Conservation (phyloP, 352 stramenopile genomes). For the Phytophthora vignae region DNA sequence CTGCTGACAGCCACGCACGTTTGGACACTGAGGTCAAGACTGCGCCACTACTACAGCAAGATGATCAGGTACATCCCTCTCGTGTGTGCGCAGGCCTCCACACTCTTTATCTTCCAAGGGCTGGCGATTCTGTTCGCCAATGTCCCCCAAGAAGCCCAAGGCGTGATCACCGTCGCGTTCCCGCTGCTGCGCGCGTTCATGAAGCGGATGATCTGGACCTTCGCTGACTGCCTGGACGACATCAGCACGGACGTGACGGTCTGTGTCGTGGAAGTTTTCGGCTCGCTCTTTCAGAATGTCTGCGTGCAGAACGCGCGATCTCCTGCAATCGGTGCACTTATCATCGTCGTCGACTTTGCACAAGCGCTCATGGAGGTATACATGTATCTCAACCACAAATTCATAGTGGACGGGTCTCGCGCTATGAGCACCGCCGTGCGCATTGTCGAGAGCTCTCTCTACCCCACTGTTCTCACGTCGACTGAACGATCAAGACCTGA, state of each 20-base stretch:
- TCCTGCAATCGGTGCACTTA: slow-evolving; percentile 10
- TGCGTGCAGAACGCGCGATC: slow-evolving; percentile 34
- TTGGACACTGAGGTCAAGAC: slow-evolving; percentile 11
- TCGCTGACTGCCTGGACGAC: slow-evolving; percentile 24
- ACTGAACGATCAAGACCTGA: neutral
- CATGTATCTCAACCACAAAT: slow-evolving; percentile 36
- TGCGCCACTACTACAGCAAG: slow-evolving; percentile 8
- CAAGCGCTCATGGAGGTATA: slow-evolving; percentile 22
- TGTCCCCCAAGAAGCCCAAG: slow-evolving; percentile 3
- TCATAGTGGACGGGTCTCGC: slow-evolving; percentile 18
- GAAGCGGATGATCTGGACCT: slow-evolving; percentile 33
- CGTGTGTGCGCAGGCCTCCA: slow-evolving; percentile 16
- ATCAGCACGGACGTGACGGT: slow-evolving; percentile 39
- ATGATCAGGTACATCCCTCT: slow-evolving; percentile 26
- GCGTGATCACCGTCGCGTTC: slow-evolving; percentile 24
- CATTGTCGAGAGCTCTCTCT: slow-evolving; percentile 24
- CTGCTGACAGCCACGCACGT: slow-evolving; percentile 21
- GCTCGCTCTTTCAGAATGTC: slow-evolving; percentile 40
- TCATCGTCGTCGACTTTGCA: slow-evolving; percentile 24
- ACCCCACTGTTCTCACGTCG: neutral
- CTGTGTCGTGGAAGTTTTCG: slow-evolving; percentile 38
- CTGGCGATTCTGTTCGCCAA: slow-evolving; percentile 28
- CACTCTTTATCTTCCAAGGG: slow-evolving; percentile 31
- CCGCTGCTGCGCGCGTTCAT: slow-evolving; percentile 18
- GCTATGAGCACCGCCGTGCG: slow-evolving; percentile 27